Evolutionary conservation across 805 yeast genomes (phyloP).

Genomic region (Wickerhamiella occidentalis): DNA sequence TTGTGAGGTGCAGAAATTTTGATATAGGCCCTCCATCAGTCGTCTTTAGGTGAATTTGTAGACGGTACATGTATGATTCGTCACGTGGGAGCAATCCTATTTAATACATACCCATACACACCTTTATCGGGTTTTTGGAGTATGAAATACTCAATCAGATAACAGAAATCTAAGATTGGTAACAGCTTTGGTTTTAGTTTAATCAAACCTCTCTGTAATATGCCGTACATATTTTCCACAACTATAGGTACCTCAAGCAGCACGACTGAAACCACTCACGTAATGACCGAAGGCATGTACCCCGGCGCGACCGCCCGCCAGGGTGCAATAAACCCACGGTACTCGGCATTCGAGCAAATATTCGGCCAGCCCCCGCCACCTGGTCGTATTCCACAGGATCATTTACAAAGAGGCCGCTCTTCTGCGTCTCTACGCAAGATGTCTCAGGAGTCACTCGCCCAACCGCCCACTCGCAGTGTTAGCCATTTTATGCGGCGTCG

Average conservation of each 20-base stretch:
- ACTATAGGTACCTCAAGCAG: too few relatives aligned
- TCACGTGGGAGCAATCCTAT: constrained; percentile 5
- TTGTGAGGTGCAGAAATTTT: background rate
- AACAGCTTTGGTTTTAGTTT: too few relatives aligned
- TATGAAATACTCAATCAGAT: too few relatives aligned
- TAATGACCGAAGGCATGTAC: constrained; percentile 13
- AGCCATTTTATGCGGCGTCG: constrained; percentile 9
- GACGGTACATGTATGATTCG: constrained; percentile 4
- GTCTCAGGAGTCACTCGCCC: constrained; percentile 4
- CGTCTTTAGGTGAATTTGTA: background rate
- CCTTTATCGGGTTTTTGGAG: too few relatives aligned
- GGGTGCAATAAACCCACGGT: constrained; percentile 10
- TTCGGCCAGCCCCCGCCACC: constrained; percentile 29
- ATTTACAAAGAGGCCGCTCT: constrained; percentile 6
- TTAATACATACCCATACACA: background rate
- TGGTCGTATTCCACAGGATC: constrained; percentile 20
- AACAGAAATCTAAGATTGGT: too few relatives aligned
- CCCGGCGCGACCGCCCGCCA: constrained; percentile 7
- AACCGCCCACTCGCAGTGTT: constrained; percentile 3
- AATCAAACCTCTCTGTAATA: too few relatives aligned
- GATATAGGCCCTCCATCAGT: background rate
- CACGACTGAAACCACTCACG: constrained; percentile 6
- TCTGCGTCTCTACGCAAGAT: constrained; percentile 3
- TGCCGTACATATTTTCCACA: too few relatives aligned
- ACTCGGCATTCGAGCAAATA: constrained; percentile 27